Conservation (phyloP, 306 rosid genomes). For the Cicer bijugum region DNA sequence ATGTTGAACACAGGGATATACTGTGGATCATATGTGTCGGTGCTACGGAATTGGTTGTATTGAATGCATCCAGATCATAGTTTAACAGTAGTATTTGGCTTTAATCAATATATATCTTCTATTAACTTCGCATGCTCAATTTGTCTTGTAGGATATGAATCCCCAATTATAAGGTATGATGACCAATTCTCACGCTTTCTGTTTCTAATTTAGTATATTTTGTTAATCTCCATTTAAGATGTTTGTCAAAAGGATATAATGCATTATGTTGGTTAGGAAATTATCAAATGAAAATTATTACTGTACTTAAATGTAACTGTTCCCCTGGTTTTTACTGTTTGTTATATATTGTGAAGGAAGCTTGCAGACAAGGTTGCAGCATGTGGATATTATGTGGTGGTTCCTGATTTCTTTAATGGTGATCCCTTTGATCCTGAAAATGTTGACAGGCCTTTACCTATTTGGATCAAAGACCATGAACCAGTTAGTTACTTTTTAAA, state of each 20-base stretch:
- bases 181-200: neutral
- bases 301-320: neutral
- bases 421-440: conserved; percentile 55
- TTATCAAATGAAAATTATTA: too few relatives aligned
- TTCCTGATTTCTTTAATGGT: conserved; percentile 66
- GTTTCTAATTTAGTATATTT: neutral
- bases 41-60: neutral
- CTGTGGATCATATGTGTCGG: too few relatives aligned
- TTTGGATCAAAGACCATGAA: conserved; percentile 62
- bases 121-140: conserved; percentile 28
- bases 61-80: neutral
- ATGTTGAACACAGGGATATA: too few relatives aligned
- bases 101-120: conserved; percentile 12
- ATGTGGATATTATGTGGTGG: conserved; percentile 63
- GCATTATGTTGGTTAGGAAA: too few relatives aligned
- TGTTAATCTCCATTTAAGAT: neutral
- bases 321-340: neutral
- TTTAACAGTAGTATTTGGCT: neutral
- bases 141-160: conserved; percentile 63
- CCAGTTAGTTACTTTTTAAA: conserved; percentile 49
- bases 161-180: conserved; percentile 68
- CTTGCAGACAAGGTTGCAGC: conserved; percentile 73
- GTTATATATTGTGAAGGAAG: conserved; percentile 54
- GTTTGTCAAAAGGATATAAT: too few relatives aligned
- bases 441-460: conserved; percentile 49